These are phyloP conservation scores for Pyrenophora graminea DNA, from an alignment of 2,329 filamentous ascomycete genomes.

Conservation along the genomic window DNA sequence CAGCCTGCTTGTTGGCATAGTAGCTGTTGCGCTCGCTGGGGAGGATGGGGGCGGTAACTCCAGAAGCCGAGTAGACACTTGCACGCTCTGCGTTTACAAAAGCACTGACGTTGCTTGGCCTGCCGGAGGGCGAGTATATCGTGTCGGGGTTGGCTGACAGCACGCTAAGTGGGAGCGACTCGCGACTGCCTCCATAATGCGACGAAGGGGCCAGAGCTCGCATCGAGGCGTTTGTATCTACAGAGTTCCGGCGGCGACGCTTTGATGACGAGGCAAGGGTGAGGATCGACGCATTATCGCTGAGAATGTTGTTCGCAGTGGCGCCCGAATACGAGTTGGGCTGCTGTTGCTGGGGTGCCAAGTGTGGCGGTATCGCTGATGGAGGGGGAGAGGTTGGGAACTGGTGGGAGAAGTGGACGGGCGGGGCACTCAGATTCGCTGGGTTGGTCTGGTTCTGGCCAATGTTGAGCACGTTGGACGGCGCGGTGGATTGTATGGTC, in stretches of 20 bases:
- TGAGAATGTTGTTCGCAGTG: slow-evolving; percentile 79
- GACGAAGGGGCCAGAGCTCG: slow-evolving; percentile 82
- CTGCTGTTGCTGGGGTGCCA: slow-evolving; percentile 60
- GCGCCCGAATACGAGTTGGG: slow-evolving; percentile 76
- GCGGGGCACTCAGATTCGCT: slow-evolving; percentile 43
- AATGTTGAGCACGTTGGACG: slow-evolving; percentile 55
- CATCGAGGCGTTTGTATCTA: slow-evolving; percentile 85
- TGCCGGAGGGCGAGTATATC: slow-evolving; percentile 58
- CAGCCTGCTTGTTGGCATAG: slow-evolving; percentile 63
- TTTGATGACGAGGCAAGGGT: slow-evolving; percentile 84
- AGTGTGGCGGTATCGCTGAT: slow-evolving; percentile 73
- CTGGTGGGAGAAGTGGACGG: slow-evolving; percentile 62
- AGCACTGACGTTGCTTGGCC: slow-evolving; percentile 57
- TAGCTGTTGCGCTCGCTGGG: slow-evolving; percentile 83
- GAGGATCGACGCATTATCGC: slow-evolving; percentile 83
- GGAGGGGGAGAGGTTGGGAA: slow-evolving; percentile 61
- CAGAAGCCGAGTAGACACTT: slow-evolving; percentile 79
- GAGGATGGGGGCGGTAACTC: slow-evolving; percentile 62
- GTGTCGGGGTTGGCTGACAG: slow-evolving; percentile 67
- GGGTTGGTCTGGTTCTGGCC: slow-evolving; percentile 33
- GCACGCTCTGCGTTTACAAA: slow-evolving; percentile 68
- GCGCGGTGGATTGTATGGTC: slow-evolving; percentile 77
- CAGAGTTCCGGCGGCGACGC: slow-evolving; percentile 73
- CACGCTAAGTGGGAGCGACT: slow-evolving; percentile 77
- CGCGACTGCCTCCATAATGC: slow-evolving; percentile 78